Evolutionary conservation across 495 filamentous ascomycete species (phyloP).

Genomic region (Aspergillus indologenus): DNA sequence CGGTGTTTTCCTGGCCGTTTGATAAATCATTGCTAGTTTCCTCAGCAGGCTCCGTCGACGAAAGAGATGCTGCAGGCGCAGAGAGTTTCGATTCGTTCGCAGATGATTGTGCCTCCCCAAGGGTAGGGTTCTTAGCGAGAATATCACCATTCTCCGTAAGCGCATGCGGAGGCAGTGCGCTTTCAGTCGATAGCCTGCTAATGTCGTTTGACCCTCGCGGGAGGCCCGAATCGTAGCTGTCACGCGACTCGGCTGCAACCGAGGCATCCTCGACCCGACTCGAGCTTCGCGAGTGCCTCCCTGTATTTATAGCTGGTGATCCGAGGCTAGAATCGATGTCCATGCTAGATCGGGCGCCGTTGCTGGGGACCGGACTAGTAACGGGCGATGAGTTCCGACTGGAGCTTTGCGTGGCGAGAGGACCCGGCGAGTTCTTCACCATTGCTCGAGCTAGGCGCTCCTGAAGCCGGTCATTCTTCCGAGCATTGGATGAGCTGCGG

Average conservation of each 20-base stretch:
- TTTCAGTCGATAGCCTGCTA: neutral
- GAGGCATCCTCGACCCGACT: constrained; percentile 14
- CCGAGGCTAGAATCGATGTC: constrained; percentile 34
- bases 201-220: constrained; percentile 35
- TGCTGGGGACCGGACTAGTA: constrained; percentile 35
- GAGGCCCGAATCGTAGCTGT: constrained; percentile 33
- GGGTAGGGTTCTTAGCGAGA: constrained; percentile 8
- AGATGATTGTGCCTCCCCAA: neutral
- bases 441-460: constrained; percentile 76
- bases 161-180: neutral
- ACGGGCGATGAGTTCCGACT: constrained; percentile 29
- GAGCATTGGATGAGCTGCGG: constrained; percentile 47
- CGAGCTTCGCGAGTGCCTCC: constrained; percentile 18
- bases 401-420: constrained; percentile 32
- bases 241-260: constrained; percentile 15
- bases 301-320: constrained; percentile 16
- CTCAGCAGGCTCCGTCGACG: constrained; percentile 17
- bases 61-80: constrained; percentile 14
- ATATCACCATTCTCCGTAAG: constrained; percentile 2
- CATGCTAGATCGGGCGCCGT: constrained; percentile 37
- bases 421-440: constrained; percentile 38
- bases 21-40: constrained; percentile 11
- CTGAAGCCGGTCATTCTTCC: constrained; percentile 74
- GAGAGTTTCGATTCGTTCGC: neutral
- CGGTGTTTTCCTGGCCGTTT: constrained; percentile 30